phyloP scores from a whole-genome alignment of 306 rosid genomes.

The Cyamopsis tetragonoloba region DNA sequence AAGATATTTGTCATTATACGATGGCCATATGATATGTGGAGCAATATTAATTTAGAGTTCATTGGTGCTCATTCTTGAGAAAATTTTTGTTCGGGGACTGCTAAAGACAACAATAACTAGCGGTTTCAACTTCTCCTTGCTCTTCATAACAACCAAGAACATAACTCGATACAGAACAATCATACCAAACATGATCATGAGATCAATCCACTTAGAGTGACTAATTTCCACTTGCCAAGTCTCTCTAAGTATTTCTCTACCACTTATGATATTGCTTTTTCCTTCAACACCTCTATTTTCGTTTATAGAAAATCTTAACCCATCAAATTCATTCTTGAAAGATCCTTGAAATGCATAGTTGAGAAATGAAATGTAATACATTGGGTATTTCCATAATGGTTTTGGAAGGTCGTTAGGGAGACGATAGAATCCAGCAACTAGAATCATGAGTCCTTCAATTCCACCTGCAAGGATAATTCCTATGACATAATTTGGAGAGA shows the following conservation, averaged over 20 bases:
- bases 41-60: no score
- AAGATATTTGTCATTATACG: no score
- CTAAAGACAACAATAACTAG: background rate
- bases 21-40: no score
- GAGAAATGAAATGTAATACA: slow-evolving; percentile 48
- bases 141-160: slow-evolving; percentile 41
- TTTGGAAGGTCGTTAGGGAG: slow-evolving; percentile 53
- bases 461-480: slow-evolving; percentile 58
- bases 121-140: slow-evolving; percentile 42
- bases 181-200: slow-evolving; percentile 57
- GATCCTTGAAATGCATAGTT: slow-evolving; percentile 53
- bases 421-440: slow-evolving; percentile 51
- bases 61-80: background rate
- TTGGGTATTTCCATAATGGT: slow-evolving; percentile 54
- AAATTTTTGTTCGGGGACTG: background rate
- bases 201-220: slow-evolving; percentile 64
- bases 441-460: slow-evolving; percentile 50
- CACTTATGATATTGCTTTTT: slow-evolving; percentile 4
- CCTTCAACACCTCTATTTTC: slow-evolving; percentile 15
- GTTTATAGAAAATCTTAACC: slow-evolving; percentile 31
- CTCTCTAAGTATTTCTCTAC: slow-evolving; percentile 35
- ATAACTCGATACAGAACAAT: slow-evolving; percentile 44
- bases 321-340: slow-evolving; percentile 63
- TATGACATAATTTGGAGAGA: slow-evolving; percentile 51
- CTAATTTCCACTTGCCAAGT: slow-evolving; percentile 59